Evolutionary conservation across 108 stramenopile genomes (phyloP).

Genomic region (Nannochloropsis gaditana): DNA sequence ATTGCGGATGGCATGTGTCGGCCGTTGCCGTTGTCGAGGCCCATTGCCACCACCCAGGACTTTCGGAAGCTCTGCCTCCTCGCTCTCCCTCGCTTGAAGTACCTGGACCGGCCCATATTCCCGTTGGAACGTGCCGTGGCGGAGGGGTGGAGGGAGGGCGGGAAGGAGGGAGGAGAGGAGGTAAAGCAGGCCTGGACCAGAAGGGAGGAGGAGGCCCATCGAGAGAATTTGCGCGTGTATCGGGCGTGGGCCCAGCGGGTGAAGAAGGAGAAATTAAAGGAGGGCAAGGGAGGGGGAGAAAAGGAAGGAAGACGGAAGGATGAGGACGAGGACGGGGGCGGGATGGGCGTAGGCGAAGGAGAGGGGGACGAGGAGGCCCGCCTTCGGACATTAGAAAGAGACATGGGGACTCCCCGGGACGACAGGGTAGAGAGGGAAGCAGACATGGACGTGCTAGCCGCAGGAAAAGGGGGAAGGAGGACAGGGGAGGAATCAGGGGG

Average conservation of each 20-base stretch:
- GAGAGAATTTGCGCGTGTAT: conserved; percentile 1
- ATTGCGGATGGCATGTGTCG: too few species aligned
- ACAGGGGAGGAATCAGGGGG: not conserved
- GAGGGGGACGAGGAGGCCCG: too few species aligned
- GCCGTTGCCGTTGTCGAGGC: too few species aligned
- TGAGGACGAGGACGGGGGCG: not conserved
- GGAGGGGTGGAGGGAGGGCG: conserved; percentile 62
- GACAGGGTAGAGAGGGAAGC: not conserved
- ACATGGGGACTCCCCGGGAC: too few species aligned
- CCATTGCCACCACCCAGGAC: conserved; percentile 37
- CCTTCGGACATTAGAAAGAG: too few species aligned
- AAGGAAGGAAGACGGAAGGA: not conserved
- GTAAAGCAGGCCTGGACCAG: not conserved
- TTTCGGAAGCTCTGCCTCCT: conserved; percentile 67
- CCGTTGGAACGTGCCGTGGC: conserved; percentile 60
- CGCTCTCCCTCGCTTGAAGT: conserved; percentile 55
- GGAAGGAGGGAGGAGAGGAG: conserved; percentile 52
- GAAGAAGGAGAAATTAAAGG: not conserved
- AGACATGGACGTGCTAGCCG: not conserved
- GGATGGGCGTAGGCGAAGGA: too few species aligned
- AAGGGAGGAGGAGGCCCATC: not conserved
- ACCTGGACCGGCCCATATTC: conserved; percentile 70
- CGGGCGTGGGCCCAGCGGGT: not conserved
- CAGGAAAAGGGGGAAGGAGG: not conserved
- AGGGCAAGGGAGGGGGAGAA: not conserved